Base-by-base conservation (phyloP, 2,329 filamentous ascomycete species). In the Penicillium sp. region DNA sequence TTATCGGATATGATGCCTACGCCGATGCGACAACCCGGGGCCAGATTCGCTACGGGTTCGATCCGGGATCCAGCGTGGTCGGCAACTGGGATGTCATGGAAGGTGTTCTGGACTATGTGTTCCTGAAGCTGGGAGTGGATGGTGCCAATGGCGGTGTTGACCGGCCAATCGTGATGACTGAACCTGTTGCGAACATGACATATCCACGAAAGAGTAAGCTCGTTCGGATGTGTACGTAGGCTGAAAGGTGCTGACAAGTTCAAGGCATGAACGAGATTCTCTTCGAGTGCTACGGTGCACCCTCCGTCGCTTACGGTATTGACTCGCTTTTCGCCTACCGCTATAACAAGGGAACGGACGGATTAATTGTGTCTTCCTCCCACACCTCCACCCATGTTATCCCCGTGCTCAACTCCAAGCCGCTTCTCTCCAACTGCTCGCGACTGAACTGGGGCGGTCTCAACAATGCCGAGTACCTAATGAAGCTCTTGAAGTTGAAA, bases 71-170 rank as follows among this genome's bases (percentile, higher is more conserved):
- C 42, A 93, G 92, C 59, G 87, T 99, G 44, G 85, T 97, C 55
- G 92, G 90, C 71, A 97, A 97, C 70, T 99, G 95, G 91, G 94
- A 99, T 72, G 92, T 91, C 31, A 91, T 96, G 85, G 94, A 99
- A 73, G 91, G 93, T 53, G 81, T 96, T 5, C 76, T 99, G 43
- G 94, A 99, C 75, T 96, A 96, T 72, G 82, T 92, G 39, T 99
- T 99, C 71, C 80, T 96, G 61, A 97, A 96, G 75, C 77, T 99
- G 49, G 94, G 94, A 4, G 81, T 99, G 62, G 90, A 95, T 60
- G 85, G 73, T 4, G 78, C 79, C 4, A 84, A 87, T 45, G 90
- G 89, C 8, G 79, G 82, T 23, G 85, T 99, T 57, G 90, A 93
- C 64, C 80, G 91, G 64, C 92, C 93, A 1, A 84, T 99, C 54